These are phyloP conservation scores for Backusella parvicylindrica DNA, from an alignment of 192 early-diverging fungal genomes.

Conservation along the genomic window DNA sequence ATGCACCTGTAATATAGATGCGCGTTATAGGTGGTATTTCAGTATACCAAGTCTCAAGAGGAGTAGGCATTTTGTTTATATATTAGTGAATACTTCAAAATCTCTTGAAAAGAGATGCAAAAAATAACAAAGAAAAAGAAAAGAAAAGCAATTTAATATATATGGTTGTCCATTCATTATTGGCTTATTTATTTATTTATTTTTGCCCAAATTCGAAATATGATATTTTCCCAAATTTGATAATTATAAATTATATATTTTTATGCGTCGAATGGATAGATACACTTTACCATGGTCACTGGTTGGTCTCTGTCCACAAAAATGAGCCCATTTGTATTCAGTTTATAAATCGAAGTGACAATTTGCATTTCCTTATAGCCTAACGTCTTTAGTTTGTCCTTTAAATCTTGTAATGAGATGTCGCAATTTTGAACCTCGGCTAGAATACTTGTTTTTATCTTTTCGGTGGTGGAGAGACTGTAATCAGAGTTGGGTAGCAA, in stretches of 20 bases:
- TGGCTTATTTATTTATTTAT: background rate
- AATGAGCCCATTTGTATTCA: background rate
- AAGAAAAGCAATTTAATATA: background rate
- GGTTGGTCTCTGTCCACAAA: background rate
- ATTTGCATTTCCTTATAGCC: background rate
- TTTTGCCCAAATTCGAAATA: too few species aligned
- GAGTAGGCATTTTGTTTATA: constrained; percentile 49
- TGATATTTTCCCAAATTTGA: background rate
- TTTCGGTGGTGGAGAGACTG: background rate
- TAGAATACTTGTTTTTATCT: background rate
- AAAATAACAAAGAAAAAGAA: background rate
- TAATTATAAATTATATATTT: background rate
- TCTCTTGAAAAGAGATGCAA: background rate
- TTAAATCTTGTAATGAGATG: background rate
- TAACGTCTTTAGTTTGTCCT: background rate
- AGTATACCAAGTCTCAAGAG: constrained; percentile 85
- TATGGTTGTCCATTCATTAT: background rate
- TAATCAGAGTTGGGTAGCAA: background rate
- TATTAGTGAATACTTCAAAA: too few species aligned
- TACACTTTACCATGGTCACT: background rate
- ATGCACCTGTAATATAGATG: constrained; percentile 78
- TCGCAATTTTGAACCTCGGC: background rate
- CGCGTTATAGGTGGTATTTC: constrained; percentile 87
- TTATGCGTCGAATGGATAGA: background rate
- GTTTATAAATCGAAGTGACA: background rate